Percentiles rank a stretch among this genome's conserved stretches.
Evolutionary conservation across 2,329 filamentous ascomycete genomes (phyloP).

Genomic region (Microdochium paspali): DNA sequence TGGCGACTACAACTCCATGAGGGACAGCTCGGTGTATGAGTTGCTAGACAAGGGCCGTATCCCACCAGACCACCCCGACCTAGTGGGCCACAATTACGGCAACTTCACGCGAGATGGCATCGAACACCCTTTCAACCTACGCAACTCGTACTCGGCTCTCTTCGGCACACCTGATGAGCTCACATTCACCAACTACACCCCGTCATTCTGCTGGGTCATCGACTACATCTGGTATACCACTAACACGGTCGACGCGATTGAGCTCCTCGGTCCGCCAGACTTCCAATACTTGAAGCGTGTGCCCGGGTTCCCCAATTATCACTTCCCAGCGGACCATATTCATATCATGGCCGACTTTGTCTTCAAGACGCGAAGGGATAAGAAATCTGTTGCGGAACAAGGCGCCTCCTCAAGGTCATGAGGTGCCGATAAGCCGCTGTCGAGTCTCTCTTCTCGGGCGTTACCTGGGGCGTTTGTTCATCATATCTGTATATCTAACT

Average conservation of each 20-base stretch:
- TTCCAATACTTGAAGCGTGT: constrained; percentile 76
- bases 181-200: constrained; percentile 93
- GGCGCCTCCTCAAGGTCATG: constrained; percentile 8
- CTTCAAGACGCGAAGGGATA: constrained; percentile 79
- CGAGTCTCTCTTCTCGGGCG: neutral
- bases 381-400: constrained; percentile 35
- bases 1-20: constrained; percentile 90
- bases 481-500: neutral
- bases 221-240: constrained; percentile 98
- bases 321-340: constrained; percentile 89
- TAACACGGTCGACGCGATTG: constrained; percentile 76
- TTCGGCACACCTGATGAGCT: constrained; percentile 76
- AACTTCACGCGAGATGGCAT: constrained; percentile 90
- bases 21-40: constrained; percentile 83
- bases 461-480: neutral
- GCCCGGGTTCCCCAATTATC: constrained; percentile 86
- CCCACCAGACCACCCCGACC: constrained; percentile 67
- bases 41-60: constrained; percentile 75
- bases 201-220: constrained; percentile 82
- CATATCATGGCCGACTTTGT: constrained; percentile 84
- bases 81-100: constrained; percentile 77
- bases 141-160: constrained; percentile 79
- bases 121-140: constrained; percentile 86
- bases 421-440: neutral
- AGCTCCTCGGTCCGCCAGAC: constrained; percentile 79